These are phyloP conservation scores for Tolypocladium paradoxum DNA, from an alignment of 2,329 filamentous ascomycete species.

Conservation along the genomic window DNA sequence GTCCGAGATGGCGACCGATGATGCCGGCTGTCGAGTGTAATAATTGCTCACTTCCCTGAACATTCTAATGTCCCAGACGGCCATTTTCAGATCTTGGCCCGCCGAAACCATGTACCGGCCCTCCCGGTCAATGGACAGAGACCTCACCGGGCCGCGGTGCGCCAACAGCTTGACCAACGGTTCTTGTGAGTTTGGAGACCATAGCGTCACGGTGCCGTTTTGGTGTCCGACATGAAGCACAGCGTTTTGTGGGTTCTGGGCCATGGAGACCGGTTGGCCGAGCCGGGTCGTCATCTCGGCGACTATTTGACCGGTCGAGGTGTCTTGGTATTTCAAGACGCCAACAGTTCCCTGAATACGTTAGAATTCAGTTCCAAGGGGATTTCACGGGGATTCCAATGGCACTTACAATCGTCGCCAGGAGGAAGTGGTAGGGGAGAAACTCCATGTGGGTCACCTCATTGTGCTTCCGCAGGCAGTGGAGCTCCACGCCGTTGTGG, in stretches of 20 bases:
- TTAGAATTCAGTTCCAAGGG: neutral
- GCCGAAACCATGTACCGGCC: conserved; percentile 93
- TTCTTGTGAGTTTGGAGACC: conserved; percentile 84
- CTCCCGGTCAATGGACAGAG: conserved; percentile 75
- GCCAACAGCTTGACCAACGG: conserved; percentile 85
- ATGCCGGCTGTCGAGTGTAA: conserved; percentile 70
- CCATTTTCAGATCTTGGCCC: conserved; percentile 82
- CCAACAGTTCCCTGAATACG: conserved; percentile 57
- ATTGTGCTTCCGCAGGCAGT: conserved; percentile 80
- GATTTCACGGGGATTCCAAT: neutral
- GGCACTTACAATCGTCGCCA: conserved; percentile 66
- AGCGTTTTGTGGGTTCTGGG: conserved; percentile 86
- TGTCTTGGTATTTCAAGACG: conserved; percentile 88
- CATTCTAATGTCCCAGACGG: conserved; percentile 92
- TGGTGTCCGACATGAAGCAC: conserved; percentile 88
- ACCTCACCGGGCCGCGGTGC: conserved; percentile 79
- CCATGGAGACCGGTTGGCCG: conserved; percentile 71
- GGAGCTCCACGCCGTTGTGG: conserved; percentile 77
- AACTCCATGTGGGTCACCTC: conserved; percentile 94
- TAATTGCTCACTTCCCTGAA: conserved; percentile 90
- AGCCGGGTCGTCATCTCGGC: conserved; percentile 76
- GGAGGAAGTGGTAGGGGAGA: conserved; percentile 87
- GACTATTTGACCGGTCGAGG: conserved; percentile 82
- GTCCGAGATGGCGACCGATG: conserved; percentile 81
- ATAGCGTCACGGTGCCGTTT: conserved; percentile 87